Percentiles rank a stretch among this genome's conserved stretches.
Evolutionary conservation across 2,329 filamentous ascomycete species (phyloP).

Genomic region (Colletotrichum spaethianum): DNA sequence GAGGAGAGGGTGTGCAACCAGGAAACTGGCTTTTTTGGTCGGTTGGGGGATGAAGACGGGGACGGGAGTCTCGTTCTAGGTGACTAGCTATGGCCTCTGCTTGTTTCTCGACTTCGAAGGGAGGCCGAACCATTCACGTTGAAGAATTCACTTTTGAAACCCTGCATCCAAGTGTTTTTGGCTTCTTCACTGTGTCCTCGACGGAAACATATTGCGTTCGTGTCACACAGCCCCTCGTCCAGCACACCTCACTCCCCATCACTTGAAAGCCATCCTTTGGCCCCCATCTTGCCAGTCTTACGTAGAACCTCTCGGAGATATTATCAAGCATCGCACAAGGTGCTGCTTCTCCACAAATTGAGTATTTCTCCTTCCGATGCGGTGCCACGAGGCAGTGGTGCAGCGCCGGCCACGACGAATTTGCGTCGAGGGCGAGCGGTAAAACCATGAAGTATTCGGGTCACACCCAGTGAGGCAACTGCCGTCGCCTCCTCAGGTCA

Average conservation of each 20-base stretch:
- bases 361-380: constrained; percentile 34
- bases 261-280: neutral
- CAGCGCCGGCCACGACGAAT: constrained; percentile 38
- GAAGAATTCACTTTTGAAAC: neutral
- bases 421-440: constrained; percentile 41
- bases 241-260: neutral
- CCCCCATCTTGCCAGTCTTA: constrained; percentile 10
- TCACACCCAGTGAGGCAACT: constrained; percentile 38
- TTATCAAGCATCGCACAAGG: constrained; percentile 15
- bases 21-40: constrained; percentile 4
- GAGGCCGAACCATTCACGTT: constrained; percentile 3
- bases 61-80: neutral
- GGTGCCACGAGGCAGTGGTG: constrained; percentile 35
- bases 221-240: constrained; percentile 20
- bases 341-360: constrained; percentile 24
- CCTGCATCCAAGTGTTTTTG: neutral
- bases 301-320: constrained; percentile 32
- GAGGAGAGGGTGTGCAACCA: constrained; percentile 13
- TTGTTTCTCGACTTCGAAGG: neutral
- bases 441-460: constrained; percentile 24
- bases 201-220: neutral
- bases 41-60: neutral
- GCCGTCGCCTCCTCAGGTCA: constrained; percentile 34
- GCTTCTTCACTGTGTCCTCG: constrained; percentile 15
- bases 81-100: constrained; percentile 13